Percentiles rank a stretch among this genome's conserved stretches.
These are phyloP conservation scores for Suhomyces bolitotheri DNA, from an alignment of 1,139 yeast species.

Conservation along the genomic window DNA sequence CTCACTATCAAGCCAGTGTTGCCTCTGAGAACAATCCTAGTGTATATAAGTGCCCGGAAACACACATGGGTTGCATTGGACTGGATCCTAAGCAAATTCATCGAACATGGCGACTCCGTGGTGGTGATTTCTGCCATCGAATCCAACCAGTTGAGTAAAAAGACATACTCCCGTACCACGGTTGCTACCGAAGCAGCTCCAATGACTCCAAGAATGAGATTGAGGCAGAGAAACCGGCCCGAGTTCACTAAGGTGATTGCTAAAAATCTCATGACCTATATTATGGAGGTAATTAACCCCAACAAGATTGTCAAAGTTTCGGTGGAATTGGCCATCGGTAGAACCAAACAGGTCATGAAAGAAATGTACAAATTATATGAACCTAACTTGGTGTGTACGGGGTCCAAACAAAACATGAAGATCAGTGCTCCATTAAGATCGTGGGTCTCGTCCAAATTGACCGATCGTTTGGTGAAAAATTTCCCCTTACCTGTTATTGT, in stretches of 20 bases:
- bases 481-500: constrained; percentile 70
- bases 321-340: constrained; percentile 64
- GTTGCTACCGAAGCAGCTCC: constrained; percentile 5
- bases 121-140: constrained; percentile 52
- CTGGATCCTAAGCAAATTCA: constrained; percentile 54
- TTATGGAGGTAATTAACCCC: constrained; percentile 48
- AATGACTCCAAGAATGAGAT: constrained; percentile 34
- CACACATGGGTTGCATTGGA: constrained; percentile 84
- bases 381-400: constrained; percentile 64
- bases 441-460: constrained; percentile 61
- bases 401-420: constrained; percentile 51
- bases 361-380: constrained; percentile 64
- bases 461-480: constrained; percentile 62
- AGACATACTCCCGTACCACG: constrained; percentile 1
- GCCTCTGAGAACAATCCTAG: constrained; percentile 56
- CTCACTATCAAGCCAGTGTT: constrained; percentile 41
- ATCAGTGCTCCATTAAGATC: constrained; percentile 55
- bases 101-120: constrained; percentile 64
- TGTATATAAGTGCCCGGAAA: constrained; percentile 65
- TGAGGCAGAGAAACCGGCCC: constrained; percentile 35
- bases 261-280: constrained; percentile 47
- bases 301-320: constrained; percentile 54
- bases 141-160: constrained; percentile 11
- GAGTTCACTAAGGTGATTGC: constrained; percentile 38
- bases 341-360: constrained; percentile 54